Evolutionary conservation across 352 stramenopile genomes (phyloP), one percentile per base, ranked within the genome.

Genomic region (Thalassiosira hispida): DNA sequence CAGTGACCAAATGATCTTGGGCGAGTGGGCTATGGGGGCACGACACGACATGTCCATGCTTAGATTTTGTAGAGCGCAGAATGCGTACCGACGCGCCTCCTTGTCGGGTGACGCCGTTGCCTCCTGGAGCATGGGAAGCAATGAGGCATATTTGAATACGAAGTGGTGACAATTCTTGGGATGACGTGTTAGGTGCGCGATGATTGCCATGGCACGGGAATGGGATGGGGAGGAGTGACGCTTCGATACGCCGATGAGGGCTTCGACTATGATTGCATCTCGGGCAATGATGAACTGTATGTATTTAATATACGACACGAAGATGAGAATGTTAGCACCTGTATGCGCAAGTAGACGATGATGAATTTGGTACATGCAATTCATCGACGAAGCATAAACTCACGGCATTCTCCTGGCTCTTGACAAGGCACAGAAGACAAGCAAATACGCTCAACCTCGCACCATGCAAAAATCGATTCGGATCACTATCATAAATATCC

Each of bases 321-420:
- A 14, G 46, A 47, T 53, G 8, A 18, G 25, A 35, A 53, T 31
- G 67, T 40, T 16, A 67, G 7, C 23, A 63, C 0, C 25, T 61
- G n/a, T 1, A 35, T 3, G 40, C 14, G 1, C 38, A n/a, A n/a
- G n/a, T n/a, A n/a, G n/a, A n/a, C n/a, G n/a, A n/a, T n/a, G n/a
- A n/a, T n/a, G n/a, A n/a, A n/a, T n/a, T n/a, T n/a, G n/a, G n/a
- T n/a, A n/a, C n/a, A n/a, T n/a, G n/a, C 14, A 25, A 7, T 46
- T n/a, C 52, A 55, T 49, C n/a, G 1, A 64, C 20, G 23, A 29
- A 3, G 8, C 5, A 51, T 46, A 6, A 2, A 86, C 82, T 82
- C 73, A 89, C 82, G n/a, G 79, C 74, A 79, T 90, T 91, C 20
- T 93, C 87, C 53, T 90, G 88, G 66, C 86, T 85, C 65, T 93